Evolutionary conservation across 306 rosid genomes (phyloP), one percentile per base, ranked within the genome.

Genomic region (Echinosophora koreensis): DNA sequence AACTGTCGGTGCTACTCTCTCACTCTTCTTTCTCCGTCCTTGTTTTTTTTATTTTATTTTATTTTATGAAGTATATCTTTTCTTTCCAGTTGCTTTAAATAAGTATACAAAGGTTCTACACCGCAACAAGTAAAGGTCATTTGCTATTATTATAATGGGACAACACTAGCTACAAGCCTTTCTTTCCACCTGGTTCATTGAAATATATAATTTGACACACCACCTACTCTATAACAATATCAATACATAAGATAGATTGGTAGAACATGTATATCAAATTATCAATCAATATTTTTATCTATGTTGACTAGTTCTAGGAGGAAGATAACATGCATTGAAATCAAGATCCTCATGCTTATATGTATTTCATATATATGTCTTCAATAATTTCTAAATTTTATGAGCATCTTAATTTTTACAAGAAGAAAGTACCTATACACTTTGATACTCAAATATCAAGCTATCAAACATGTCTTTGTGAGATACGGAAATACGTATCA

Each of bases 1-100:
- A 75, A 85, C 39, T 78, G 88, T 85, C 88, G 84, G 58, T 64
- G 49, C 80, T 46, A 42, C 18, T 50, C 47, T 27, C 78, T 67
- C 64, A 37, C 50, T 30, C 47, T 32, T 49, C 71, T 28, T 32
- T 49, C 71, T 28, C 8, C 41, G 28, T 8, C 15, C 0, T 18
- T 0, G 11, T 6, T n/a, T n/a, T n/a, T n/a, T n/a, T n/a, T n/a
- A n/a, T n/a, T 47, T 54, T 30, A 52, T 13, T 22, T 13, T 16
- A 10, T 58, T 60, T 77, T 22, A 52, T 58, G 67, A 15, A 57
- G 68, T 54, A 73, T 76, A 11, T 49, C 22, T 22, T 57, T 34
- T 60, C 17, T 73, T 77, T 64, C 12, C n/a, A 44, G 58, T 67
- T 55, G 49, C 59, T 84, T 77, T 77, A 9, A 79, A 69, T 66